Conservation (phyloP, 352 stramenopile species). For the Pythium insidiosum region DNA sequence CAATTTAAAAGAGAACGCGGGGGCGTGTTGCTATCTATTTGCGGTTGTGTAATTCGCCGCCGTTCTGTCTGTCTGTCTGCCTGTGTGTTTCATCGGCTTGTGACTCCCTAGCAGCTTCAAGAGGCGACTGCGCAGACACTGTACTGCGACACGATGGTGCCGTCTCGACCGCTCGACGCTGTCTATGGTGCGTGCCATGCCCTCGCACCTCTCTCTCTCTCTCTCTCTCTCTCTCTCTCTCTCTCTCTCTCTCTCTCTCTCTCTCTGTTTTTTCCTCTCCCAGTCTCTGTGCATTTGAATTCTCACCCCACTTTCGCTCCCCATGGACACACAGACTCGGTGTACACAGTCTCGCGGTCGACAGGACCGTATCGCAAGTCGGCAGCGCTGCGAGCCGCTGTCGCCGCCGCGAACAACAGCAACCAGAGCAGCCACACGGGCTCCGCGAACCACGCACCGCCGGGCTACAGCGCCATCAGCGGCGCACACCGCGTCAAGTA, state of each 20-base stretch:
- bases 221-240: not conserved
- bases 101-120: too few species aligned
- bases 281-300: not conserved
- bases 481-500: conserved; percentile 83
- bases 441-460: conserved; percentile 25
- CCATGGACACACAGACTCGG: conserved; percentile 53
- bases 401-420: conserved; percentile 21
- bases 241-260: not conserved
- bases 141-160: conserved; percentile 9
- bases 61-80: too few species aligned
- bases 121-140: not conserved
- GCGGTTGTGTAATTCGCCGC: not conserved
- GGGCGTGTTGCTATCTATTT: not conserved
- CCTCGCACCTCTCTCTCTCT: not conserved
- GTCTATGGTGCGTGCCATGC: conserved; percentile 56
- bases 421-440: conserved; percentile 20
- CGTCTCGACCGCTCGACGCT: conserved; percentile 60
- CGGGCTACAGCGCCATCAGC: conserved; percentile 50
- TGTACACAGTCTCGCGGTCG: conserved; percentile 71
- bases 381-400: conserved; percentile 12
- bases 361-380: too few species aligned
- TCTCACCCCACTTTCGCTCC: too few species aligned
- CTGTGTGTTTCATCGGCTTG: too few species aligned
- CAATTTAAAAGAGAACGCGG: not conserved
- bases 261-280: not conserved